These are phyloP conservation scores for Avena atlantica DNA, from an alignment of 176 grass and related monocot genomes.

Conservation along the genomic window DNA sequence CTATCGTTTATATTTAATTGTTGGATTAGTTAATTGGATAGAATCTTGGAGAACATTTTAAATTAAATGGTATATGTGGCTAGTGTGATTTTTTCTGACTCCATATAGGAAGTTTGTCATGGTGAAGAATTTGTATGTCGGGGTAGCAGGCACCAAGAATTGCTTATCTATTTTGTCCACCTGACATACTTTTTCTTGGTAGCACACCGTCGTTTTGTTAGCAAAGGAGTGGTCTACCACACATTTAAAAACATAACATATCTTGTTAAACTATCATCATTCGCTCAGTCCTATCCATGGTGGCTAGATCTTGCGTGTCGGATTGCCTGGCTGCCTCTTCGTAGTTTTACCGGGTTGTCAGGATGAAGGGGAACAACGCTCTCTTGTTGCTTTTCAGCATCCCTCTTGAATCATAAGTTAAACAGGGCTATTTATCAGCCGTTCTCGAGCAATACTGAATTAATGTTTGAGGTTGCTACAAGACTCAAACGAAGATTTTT, in stretches of 20 bases:
- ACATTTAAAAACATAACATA: neutral
- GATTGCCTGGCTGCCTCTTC: neutral
- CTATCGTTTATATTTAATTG: slow-evolving; percentile 43
- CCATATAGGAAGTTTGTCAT: neutral
- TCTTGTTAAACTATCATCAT: neutral
- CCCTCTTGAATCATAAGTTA: no score
- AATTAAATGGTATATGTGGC: neutral
- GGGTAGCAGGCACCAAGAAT: neutral
- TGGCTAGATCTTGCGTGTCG: neutral
- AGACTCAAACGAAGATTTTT: no score
- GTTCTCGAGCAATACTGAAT: no score
- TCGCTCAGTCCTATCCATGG: neutral
- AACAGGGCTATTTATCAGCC: no score
- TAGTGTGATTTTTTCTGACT: neutral
- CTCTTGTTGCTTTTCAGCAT: neutral
- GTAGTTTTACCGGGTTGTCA: neutral
- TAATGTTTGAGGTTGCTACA: no score
- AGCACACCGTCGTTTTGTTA: neutral
- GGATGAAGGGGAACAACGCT: neutral
- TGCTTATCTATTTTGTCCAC: slow-evolving; percentile 9
- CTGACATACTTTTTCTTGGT: neutral
- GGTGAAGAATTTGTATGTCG: neutral
- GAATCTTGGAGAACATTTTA: slow-evolving; percentile 29
- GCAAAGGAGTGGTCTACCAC: neutral
- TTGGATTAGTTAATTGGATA: slow-evolving; percentile 24